phyloP scores from a whole-genome alignment of 208 protist genomes.

The Leishmania guyanensis region DNA sequence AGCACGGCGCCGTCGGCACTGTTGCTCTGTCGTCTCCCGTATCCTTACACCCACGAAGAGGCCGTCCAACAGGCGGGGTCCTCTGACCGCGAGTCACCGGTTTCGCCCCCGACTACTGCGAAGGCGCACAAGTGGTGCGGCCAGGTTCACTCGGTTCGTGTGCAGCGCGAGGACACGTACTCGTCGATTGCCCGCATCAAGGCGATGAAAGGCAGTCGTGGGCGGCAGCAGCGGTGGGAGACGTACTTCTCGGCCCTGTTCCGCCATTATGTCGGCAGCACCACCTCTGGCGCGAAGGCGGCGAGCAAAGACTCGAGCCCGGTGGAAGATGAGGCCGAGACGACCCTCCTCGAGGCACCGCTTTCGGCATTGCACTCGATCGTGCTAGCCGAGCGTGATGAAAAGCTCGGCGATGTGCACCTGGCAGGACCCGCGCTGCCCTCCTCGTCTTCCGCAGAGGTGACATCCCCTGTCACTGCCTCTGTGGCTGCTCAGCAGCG shows the following conservation, averaged over 20 bases:
- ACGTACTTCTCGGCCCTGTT: conserved; percentile 65
- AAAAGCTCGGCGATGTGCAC: conserved; percentile 29
- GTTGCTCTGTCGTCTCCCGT: conserved; percentile 53
- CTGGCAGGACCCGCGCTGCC: not conserved
- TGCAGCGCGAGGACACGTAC: conserved; percentile 38
- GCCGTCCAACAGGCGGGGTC: not conserved
- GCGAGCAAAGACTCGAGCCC: not conserved
- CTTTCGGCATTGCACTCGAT: conserved; percentile 27
- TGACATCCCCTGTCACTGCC: not conserved
- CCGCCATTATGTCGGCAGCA: conserved; percentile 34
- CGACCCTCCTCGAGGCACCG: conserved; percentile 28
- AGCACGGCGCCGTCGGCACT: not conserved
- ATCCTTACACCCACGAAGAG: conserved; percentile 20
- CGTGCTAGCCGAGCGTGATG: conserved; percentile 39
- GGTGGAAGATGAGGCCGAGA: conserved; percentile 15
- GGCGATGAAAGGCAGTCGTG: conserved; percentile 40
- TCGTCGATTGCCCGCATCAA: conserved; percentile 31
- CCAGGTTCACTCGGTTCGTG: conserved; percentile 43
- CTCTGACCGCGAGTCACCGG: not conserved
- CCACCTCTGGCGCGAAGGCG: conserved; percentile 6
- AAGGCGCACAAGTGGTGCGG: conserved; percentile 21
- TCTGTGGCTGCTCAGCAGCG: not conserved
- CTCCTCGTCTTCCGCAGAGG: not conserved
- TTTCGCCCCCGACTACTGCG: conserved; percentile 1
- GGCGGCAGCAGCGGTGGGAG: conserved; percentile 63